phyloP scores from a whole-genome alignment of 2,329 filamentous ascomycete genomes.

The Nannizziopsis barbatae region DNA sequence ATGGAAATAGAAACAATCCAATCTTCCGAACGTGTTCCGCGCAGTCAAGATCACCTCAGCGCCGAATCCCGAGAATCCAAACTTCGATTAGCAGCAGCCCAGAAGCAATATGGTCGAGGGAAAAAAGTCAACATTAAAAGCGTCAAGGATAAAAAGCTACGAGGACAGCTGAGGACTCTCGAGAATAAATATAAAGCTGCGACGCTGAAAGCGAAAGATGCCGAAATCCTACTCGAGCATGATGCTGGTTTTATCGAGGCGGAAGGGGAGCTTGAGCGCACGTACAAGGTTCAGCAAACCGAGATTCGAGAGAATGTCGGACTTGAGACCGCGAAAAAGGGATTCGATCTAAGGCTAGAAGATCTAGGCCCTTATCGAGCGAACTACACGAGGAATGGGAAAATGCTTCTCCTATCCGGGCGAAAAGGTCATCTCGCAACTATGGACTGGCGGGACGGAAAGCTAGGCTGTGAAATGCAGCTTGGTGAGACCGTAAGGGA shows the following conservation, averaged over 20 bases:
- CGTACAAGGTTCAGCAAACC: constrained; percentile 82
- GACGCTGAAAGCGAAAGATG: constrained; percentile 75
- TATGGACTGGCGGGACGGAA: constrained; percentile 92
- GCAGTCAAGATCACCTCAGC: background rate
- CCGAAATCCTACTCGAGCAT: constrained; percentile 87
- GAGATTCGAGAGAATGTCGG: constrained; percentile 67
- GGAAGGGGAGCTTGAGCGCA: constrained; percentile 77
- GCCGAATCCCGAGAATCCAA: constrained; percentile 32
- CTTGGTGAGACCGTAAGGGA: constrained; percentile 83
- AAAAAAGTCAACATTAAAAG: constrained; percentile 58
- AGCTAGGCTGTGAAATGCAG: constrained; percentile 82
- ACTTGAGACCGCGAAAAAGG: constrained; percentile 78
- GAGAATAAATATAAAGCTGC: constrained; percentile 77
- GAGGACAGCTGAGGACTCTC: constrained; percentile 63
- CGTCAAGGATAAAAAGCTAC: constrained; percentile 82
- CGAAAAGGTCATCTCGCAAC: constrained; percentile 90
- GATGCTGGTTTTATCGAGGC: constrained; percentile 74
- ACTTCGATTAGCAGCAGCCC: constrained; percentile 41
- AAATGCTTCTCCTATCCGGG: constrained; percentile 72
- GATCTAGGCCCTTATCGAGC: constrained; percentile 74
- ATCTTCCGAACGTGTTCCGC: background rate
- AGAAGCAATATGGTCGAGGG: constrained; percentile 75
- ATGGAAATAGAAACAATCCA: constrained; percentile 24
- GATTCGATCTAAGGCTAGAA: constrained; percentile 77
- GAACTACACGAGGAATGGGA: constrained; percentile 83